Conservation (phyloP, 2,329 filamentous ascomycete species). For the Exophiala dermatitidis region DNA sequence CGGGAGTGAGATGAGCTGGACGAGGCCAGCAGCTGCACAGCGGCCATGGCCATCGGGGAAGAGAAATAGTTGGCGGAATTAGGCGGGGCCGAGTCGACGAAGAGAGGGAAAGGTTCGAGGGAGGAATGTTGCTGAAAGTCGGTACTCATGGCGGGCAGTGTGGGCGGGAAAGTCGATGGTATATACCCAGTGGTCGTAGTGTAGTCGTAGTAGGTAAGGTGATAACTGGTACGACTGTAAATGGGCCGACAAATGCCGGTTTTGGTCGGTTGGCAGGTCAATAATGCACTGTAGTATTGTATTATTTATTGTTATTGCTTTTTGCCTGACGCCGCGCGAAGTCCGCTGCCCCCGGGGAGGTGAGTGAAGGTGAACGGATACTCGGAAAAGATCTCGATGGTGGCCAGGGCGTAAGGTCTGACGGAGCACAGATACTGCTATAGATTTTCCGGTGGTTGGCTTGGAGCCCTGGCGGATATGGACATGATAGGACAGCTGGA, state of each 20-base stretch:
- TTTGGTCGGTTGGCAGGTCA: no score
- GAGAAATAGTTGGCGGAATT: conserved; percentile 26
- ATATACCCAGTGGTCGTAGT: neutral
- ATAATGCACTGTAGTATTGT: no score
- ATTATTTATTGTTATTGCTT: no score
- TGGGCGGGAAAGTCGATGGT: neutral
- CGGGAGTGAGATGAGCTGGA: conserved; percentile 8
- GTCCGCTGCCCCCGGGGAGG: neutral
- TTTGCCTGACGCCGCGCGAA: no score
- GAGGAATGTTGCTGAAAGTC: conserved; percentile 4
- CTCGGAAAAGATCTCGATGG: neutral
- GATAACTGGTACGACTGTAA: no score
- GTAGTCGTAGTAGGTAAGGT: no score
- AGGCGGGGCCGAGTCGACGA: conserved; percentile 24
- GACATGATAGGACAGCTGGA: no score
- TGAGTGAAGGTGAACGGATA: neutral
- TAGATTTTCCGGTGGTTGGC: neutral
- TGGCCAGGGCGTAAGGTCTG: neutral
- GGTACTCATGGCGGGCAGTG: conserved; percentile 6
- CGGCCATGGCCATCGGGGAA: conserved; percentile 25
- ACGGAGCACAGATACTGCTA: neutral
- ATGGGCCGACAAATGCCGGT: no score
- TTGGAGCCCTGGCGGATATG: no score
- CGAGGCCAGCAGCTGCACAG: conserved; percentile 21
- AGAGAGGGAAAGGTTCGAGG: conserved; percentile 27